Evolutionary conservation across 2,329 filamentous ascomycete species (phyloP), one percentile per base, ranked within the genome.

Genomic region (Rhinocladiella similis): DNA sequence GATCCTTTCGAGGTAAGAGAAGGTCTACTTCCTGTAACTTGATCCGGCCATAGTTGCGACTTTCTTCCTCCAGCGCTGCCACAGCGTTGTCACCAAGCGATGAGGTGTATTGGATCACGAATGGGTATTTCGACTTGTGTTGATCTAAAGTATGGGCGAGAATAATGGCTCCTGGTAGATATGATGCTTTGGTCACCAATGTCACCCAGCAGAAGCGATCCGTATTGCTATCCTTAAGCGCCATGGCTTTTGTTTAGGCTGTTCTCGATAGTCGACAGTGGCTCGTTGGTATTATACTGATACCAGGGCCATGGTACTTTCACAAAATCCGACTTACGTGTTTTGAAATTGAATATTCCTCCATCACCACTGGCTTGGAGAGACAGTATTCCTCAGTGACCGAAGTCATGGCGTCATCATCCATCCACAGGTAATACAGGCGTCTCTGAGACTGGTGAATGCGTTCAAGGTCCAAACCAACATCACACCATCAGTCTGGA

Each of bases 141-240:
- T 75, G 75, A 43, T 73, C 67, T 4, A 83, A 70, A 3, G 78
- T 78, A 62, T 81, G 70, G 10, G 78, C 75, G 10, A 82, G 75
- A 9, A 81, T 69, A 6, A 81, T 69, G 10, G 79, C 78, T 35
- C 80, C 80, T 13, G 80, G 75, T 5, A 83, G 72, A 63, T 82
- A 82, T 18, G 74, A 77, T 3, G 75, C 69, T n/a, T 75, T 72
- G 1, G 79, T 82, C 29, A 82, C 73, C 27, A 82, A 71, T 1
- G 79, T 82, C 16, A 76, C 74, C 60, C 62, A 64, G 66, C 79
- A 82, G 3, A 76, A 76, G 7, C 53, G 46, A 27, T 64, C 64
- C 14, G 43, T 16, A 29, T 7, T 13, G 29, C 43, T 22, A 27
- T 27, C 16, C 22, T 20, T 13, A 9, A 25, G 20, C 22, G 19